Base-by-base conservation (phyloP, 306 rosid species). In the Astragalus membranaceus region DNA sequence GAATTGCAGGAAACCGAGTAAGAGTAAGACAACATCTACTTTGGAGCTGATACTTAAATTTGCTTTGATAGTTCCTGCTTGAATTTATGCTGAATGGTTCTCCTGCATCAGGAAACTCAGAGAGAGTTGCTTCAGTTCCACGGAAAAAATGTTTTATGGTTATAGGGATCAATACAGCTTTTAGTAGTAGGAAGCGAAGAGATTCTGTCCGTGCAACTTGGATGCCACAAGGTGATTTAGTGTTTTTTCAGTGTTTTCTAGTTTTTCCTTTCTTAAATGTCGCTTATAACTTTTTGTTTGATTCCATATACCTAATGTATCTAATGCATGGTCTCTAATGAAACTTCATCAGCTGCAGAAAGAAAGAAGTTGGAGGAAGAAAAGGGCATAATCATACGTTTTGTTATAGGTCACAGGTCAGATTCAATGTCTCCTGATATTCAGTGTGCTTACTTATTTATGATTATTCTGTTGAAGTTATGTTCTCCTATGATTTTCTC, bases 321-420 rank as follows among this genome's bases (percentile, higher is more conserved):
- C 82, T 73, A 62, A 77, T 61, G 44, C 63, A n/a, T 66, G 69
- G 43, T 50, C 79, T 81, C 71, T 62, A 55, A 75, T 64, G 51
- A 66, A 70, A 57, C 42, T 41, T 53, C 71, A 63, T 58, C 39
- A 92, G 96, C 84, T 63, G 85, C 86, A 47, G 75, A 85, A 75
- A 84, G 92, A 74, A 87, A 84, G 82, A 88, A 81, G 81, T 71
- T 90, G 80, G 98, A 93, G 84, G 93, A 89, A 75, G 91, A 90
- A 85, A 93, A 85, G 78, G 96, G 96, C 69, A 84, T 93, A 75
- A 51, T 93, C 71, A 81, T 93, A 65, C 98, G 90, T 47, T 93
- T 93, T 65, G 92, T 90, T 66, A 90, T 92, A 33, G 98, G 96
- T 43, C 96, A 78, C 86, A 88, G 96, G 98, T 93, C 59, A 84